Conservation (phyloP, 2,329 filamentous ascomycete species). For the Fusarium mexicanum region DNA sequence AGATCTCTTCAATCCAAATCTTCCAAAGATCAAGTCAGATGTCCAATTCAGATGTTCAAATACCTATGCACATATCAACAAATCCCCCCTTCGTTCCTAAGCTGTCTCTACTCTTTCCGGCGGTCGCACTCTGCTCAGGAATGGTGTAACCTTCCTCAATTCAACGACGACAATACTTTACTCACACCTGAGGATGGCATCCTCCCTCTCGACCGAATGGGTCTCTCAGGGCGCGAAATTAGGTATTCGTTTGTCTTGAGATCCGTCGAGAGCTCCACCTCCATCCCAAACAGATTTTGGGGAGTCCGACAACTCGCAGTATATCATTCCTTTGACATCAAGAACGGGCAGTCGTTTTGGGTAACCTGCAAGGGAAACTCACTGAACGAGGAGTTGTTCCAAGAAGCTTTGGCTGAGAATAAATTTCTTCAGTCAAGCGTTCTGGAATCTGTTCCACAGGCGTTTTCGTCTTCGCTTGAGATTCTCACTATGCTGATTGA, state of each 20-base stretch:
- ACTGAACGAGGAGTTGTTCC: not conserved
- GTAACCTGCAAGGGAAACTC: conserved; percentile 24
- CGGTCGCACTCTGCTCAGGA: not conserved
- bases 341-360: conserved; percentile 5
- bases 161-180: conserved; percentile 24
- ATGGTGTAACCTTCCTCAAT: conserved; percentile 19
- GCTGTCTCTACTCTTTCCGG: conserved; percentile 17
- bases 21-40: conserved; percentile 4
- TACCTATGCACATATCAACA: conserved; percentile 24
- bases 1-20: conserved; percentile 23
- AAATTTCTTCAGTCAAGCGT: not conserved
- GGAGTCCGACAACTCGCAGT: conserved; percentile 22
- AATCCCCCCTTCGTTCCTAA: conserved; percentile 5
- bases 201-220: not conserved
- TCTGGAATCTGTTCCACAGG: not conserved
- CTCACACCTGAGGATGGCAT: not conserved
- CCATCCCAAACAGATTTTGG: not conserved
- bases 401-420: not conserved
- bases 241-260: conserved; percentile 24
- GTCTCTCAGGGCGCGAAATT: conserved; percentile 27
- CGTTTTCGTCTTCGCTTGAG: not conserved
- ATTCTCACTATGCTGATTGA: conserved; percentile 12
- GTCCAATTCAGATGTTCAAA: conserved; percentile 12
- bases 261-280: conserved; percentile 16
- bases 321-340: conserved; percentile 28